Evolutionary conservation across 148 eudicot genomes (phyloP).

Genomic region (Limonium bicolor): DNA sequence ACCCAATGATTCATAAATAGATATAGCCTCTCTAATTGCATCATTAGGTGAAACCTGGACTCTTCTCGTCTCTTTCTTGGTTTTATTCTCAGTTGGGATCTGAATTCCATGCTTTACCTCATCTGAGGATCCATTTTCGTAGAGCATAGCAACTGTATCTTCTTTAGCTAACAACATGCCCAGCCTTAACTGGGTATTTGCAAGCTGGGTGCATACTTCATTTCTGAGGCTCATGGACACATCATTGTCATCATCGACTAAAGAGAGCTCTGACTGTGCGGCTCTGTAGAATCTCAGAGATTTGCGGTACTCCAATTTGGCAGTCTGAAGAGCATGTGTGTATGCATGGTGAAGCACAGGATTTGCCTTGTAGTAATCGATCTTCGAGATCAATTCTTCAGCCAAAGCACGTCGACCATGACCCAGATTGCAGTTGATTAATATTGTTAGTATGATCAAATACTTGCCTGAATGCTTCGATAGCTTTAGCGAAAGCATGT

Average conservation of each 20-base stretch:
- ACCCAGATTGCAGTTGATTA: conserved; percentile 84
- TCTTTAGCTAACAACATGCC: conserved; percentile 85
- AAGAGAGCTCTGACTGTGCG: conserved; percentile 53
- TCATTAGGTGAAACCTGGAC: conserved; percentile 80
- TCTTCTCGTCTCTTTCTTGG: conserved; percentile 37
- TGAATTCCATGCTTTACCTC: conserved; percentile 11
- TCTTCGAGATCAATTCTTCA: conserved; percentile 53
- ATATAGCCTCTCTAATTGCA: conserved; percentile 79
- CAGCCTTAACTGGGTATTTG: conserved; percentile 82
- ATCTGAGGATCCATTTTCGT: conserved; percentile 33
- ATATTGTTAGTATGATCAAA: conserved; percentile 64
- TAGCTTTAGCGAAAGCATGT: conserved; percentile 70
- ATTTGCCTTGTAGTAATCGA: conserved; percentile 39
- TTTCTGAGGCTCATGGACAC: conserved; percentile 26
- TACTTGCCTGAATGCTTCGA: conserved; percentile 62
- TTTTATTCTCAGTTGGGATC: conserved; percentile 14
- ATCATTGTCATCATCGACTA: conserved; percentile 20
- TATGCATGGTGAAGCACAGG: conserved; percentile 35
- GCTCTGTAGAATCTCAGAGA: conserved; percentile 66
- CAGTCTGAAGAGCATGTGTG: conserved; percentile 47
- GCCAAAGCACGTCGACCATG: conserved; percentile 89
- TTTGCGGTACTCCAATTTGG: conserved; percentile 53
- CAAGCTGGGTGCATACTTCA: conserved; percentile 82
- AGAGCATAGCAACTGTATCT: conserved; percentile 54
- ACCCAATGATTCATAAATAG: conserved; percentile 74